Conservation (phyloP, 2,329 filamentous ascomycete species). For the Colletotrichum zoysiae region DNA sequence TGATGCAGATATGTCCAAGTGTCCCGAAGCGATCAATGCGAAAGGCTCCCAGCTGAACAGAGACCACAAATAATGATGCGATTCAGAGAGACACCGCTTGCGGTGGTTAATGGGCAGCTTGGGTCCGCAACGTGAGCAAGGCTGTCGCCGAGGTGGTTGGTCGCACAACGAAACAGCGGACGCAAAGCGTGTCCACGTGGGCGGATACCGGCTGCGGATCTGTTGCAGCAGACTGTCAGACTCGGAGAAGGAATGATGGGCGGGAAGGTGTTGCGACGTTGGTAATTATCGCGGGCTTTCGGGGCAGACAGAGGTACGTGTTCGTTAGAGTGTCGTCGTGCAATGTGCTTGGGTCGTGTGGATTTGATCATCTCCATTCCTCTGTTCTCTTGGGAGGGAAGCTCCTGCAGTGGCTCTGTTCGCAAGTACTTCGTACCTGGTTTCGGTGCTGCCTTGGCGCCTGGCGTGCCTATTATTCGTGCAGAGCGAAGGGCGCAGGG, state of each 20-base stretch:
- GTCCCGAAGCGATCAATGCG: background rate
- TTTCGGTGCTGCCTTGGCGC: constrained; percentile 5
- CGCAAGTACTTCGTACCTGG: background rate
- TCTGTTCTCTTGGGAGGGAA: background rate
- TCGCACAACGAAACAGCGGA: background rate
- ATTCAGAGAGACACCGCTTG: background rate
- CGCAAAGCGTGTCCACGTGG: constrained; percentile 3
- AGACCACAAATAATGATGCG: background rate
- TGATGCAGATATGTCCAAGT: background rate
- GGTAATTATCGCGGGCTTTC: background rate
- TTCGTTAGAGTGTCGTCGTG: background rate
- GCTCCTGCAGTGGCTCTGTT: background rate
- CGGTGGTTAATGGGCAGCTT: background rate
- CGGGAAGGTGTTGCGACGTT: background rate
- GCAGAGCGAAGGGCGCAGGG: background rate
- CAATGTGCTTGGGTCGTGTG: background rate
- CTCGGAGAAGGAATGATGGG: background rate
- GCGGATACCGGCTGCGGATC: background rate
- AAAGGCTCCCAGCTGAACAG: background rate
- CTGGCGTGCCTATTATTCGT: background rate
- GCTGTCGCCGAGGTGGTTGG: background rate
- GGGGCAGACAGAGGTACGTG: background rate
- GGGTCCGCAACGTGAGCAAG: background rate
- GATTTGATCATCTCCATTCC: background rate
- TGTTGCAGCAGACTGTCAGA: background rate